These are phyloP conservation scores for Phoma herbarum DNA, from an alignment of 2,329 filamentous ascomycete genomes.

Conservation along the genomic window DNA sequence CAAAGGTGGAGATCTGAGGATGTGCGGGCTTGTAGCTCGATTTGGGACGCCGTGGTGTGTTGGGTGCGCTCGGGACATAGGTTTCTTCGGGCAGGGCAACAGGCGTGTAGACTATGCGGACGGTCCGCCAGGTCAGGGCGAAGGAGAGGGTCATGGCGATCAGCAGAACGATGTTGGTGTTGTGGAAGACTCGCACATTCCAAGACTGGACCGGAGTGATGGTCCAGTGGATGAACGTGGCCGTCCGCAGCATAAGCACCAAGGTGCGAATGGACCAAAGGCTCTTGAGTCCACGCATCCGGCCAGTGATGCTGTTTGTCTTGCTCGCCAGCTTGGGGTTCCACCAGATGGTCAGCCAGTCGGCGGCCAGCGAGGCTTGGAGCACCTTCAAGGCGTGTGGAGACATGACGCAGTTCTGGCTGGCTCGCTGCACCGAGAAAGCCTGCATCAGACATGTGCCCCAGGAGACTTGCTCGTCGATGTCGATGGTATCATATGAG, in stretches of 20 bases:
- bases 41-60: conserved; percentile 29
- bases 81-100: conserved; percentile 35
- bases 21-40: conserved; percentile 38
- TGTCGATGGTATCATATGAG: conserved; percentile 19
- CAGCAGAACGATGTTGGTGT: conserved; percentile 65
- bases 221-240: conserved; percentile 48
- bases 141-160: conserved; percentile 42
- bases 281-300: conserved; percentile 66
- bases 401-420: conserved; percentile 42
- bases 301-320: conserved; percentile 63
- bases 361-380: conserved; percentile 56
- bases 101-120: conserved; percentile 63
- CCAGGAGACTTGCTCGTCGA: conserved; percentile 21
- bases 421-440: conserved; percentile 27
- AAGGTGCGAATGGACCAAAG: conserved; percentile 74
- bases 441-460: conserved; percentile 36
- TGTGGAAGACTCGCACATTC: conserved; percentile 49
- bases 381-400: conserved; percentile 28
- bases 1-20: conserved; percentile 43
- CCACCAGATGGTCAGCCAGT: conserved; percentile 69
- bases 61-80: conserved; percentile 34
- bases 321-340: conserved; percentile 72
- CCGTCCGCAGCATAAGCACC: conserved; percentile 64
- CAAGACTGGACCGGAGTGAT: conserved; percentile 27
- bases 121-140: conserved; percentile 58